Percentiles rank a stretch among this genome's conserved stretches.
Conservation (phyloP, 2,329 filamentous ascomycete species). For the Penicillium sp. region DNA sequence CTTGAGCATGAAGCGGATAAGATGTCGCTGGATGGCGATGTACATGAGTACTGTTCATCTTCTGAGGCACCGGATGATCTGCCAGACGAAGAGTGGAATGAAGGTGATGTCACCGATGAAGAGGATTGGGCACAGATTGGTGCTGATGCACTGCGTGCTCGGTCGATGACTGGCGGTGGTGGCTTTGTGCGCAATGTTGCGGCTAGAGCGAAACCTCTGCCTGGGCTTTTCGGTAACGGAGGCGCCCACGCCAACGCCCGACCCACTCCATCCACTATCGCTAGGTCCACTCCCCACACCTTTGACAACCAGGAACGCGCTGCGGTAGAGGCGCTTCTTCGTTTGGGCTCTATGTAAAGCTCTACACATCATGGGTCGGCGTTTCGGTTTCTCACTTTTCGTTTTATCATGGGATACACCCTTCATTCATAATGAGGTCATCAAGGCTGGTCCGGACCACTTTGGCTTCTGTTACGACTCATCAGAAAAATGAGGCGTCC, state of each 20-base stretch:
- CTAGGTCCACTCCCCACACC: constrained; percentile 41
- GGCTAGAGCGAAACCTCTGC: constrained; percentile 21
- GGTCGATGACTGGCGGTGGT: constrained; percentile 51
- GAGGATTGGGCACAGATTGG: constrained; percentile 94
- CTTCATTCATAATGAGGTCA: constrained; percentile 18
- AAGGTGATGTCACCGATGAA: constrained; percentile 88
- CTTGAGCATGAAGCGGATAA: constrained; percentile 86
- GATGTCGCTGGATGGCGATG: constrained; percentile 81
- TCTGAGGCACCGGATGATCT: constrained; percentile 67
- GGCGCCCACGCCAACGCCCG: constrained; percentile 22
- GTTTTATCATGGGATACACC: constrained; percentile 10
- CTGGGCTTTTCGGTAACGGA: constrained; percentile 14
- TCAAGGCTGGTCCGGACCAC: constrained; percentile 29
- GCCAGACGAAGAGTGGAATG: constrained; percentile 74
- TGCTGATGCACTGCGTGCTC: constrained; percentile 76
- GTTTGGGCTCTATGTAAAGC: constrained; percentile 49
- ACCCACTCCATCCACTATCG: constrained; percentile 36
- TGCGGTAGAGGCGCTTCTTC: constrained; percentile 50
- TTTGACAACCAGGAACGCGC: constrained; percentile 46
- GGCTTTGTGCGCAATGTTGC: constrained; percentile 37
- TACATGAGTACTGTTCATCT: constrained; percentile 64
- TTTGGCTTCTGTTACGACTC: constrained; percentile 12
- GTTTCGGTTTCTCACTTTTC: constrained; percentile 17
- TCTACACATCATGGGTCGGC: constrained; percentile 23
- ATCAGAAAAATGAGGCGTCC: constrained; percentile 7